Conservation (phyloP, 2,329 filamentous ascomycete species). For the Ceratocystis lukuohia region DNA sequence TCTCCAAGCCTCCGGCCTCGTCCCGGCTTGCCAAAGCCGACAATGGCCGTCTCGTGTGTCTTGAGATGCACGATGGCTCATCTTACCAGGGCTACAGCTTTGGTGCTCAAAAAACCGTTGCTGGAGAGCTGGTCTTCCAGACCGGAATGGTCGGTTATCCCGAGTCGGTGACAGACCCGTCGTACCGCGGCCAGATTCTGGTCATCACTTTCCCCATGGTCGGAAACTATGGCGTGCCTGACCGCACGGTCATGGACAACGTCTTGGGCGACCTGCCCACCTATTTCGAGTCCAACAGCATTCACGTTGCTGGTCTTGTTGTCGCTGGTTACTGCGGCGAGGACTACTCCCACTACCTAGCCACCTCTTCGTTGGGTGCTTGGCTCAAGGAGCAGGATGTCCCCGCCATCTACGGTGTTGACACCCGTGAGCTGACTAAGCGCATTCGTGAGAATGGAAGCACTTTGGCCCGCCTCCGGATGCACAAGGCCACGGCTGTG, state of each 20-base stretch:
- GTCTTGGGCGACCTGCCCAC: constrained; percentile 75
- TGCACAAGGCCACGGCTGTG: constrained; percentile 41
- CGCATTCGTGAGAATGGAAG: constrained; percentile 85
- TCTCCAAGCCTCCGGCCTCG: constrained; percentile 40
- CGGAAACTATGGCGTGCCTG: constrained; percentile 94
- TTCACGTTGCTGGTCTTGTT: constrained; percentile 86
- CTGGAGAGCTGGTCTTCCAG: constrained; percentile 97
- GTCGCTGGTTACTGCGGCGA: constrained; percentile 87
- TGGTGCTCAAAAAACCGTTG: constrained; percentile 83
- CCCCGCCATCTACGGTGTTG: constrained; percentile 87
- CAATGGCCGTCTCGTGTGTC: constrained; percentile 56
- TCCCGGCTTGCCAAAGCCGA: constrained; percentile 41
- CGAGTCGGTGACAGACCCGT: constrained; percentile 79
- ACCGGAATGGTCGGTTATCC: constrained; percentile 99
- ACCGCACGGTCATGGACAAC: constrained; percentile 69
- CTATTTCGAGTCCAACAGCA: constrained; percentile 83
- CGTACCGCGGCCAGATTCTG: constrained; percentile 83
- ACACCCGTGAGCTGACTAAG: constrained; percentile 88
- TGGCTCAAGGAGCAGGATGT: constrained; percentile 96
- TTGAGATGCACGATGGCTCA: constrained; percentile 86
- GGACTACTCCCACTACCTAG: constrained; percentile 89
- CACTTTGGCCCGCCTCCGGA: constrained; percentile 84
- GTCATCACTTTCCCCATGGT: constrained; percentile 92
- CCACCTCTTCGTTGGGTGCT: constrained; percentile 73
- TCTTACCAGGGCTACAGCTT: constrained; percentile 94